Evolutionary conservation across 2,329 filamentous ascomycete species (phyloP).

Genomic region (Cladorrhinum sp.): DNA sequence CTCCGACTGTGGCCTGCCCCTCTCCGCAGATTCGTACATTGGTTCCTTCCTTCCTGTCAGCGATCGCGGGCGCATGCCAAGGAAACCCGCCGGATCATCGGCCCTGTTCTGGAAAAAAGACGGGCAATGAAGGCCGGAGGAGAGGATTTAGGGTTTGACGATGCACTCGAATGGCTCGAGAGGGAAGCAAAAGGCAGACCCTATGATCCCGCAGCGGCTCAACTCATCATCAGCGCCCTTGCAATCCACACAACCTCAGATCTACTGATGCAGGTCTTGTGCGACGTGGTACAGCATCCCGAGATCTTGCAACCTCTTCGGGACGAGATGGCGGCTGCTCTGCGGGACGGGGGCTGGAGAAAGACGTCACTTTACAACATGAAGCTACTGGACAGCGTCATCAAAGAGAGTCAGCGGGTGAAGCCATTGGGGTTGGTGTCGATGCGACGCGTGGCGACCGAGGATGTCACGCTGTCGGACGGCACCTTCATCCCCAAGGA

Average conservation of each 20-base stretch:
- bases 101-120: slow-evolving; percentile 32
- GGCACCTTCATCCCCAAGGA: slow-evolving; percentile 27
- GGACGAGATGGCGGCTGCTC: slow-evolving; percentile 39
- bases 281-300: slow-evolving; percentile 38
- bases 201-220: slow-evolving; percentile 34
- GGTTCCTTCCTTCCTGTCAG: slow-evolving; percentile 41
- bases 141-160: slow-evolving; percentile 31
- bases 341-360: slow-evolving; percentile 36
- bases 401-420: slow-evolving; percentile 40
- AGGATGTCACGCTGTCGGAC: slow-evolving; percentile 23
- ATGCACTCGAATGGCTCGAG: slow-evolving; percentile 45
- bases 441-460: slow-evolving; percentile 20
- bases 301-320: slow-evolving; percentile 40
- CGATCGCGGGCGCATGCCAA: slow-evolving; percentile 38
- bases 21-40: slow-evolving; percentile 42
- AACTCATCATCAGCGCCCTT: slow-evolving; percentile 38
- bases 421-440: slow-evolving; percentile 28
- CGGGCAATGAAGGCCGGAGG: slow-evolving; percentile 26
- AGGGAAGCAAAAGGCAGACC: slow-evolving; percentile 33
- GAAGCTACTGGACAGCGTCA: slow-evolving; percentile 40
- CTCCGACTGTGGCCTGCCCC: slow-evolving; percentile 41
- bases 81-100: slow-evolving; percentile 26
- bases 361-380: slow-evolving; percentile 38
- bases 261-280: slow-evolving; percentile 35
- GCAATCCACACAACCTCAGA: slow-evolving; percentile 44